These are phyloP conservation scores for Myxozyma melibiosi DNA, from an alignment of 805 yeast genomes.

Conservation along the genomic window DNA sequence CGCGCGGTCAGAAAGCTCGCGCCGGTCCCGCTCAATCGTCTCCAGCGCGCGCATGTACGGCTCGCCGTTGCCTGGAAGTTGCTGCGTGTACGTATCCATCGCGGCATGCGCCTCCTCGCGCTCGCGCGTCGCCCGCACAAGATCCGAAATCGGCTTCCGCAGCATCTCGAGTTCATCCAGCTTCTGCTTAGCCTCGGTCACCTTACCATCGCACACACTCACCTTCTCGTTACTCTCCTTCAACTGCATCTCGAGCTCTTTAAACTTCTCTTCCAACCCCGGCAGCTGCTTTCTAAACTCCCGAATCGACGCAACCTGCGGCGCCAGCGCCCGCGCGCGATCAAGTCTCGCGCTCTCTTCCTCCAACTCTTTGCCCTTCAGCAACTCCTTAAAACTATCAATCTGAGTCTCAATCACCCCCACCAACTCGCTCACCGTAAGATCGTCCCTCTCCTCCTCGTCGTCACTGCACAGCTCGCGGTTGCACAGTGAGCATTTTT, in stretches of 20 bases:
- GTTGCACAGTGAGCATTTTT: constrained; percentile 72
- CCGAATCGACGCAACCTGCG: constrained; percentile 3
- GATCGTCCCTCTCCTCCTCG: constrained; percentile 26
- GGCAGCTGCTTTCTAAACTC: background rate
- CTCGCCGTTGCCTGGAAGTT: constrained; percentile 34
- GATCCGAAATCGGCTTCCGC: constrained; percentile 40
- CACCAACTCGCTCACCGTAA: constrained; percentile 11
- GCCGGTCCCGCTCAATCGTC: constrained; percentile 35
- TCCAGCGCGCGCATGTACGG: constrained; percentile 27
- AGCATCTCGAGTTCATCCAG: constrained; percentile 37
- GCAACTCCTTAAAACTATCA: background rate
- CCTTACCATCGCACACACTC: background rate
- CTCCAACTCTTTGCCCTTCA: background rate
- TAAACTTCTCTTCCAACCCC: constrained; percentile 14
- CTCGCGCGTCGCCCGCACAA: constrained; percentile 39
- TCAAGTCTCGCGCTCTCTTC: constrained; percentile 5
- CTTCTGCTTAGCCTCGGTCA: constrained; percentile 22
- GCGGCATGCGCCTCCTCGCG: constrained; percentile 34
- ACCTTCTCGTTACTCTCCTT: no score
- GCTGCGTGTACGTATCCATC: constrained; percentile 36
- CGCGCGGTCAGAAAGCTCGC: constrained; percentile 45
- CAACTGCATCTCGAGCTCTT: constrained; percentile 24
- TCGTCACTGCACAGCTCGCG: constrained; percentile 56
- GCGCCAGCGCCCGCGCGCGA: constrained; percentile 6
- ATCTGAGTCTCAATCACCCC: constrained; percentile 8